These are phyloP conservation scores for Buxus sempervirens DNA, from an alignment of 164 flowering plant species.

Conservation along the genomic window DNA sequence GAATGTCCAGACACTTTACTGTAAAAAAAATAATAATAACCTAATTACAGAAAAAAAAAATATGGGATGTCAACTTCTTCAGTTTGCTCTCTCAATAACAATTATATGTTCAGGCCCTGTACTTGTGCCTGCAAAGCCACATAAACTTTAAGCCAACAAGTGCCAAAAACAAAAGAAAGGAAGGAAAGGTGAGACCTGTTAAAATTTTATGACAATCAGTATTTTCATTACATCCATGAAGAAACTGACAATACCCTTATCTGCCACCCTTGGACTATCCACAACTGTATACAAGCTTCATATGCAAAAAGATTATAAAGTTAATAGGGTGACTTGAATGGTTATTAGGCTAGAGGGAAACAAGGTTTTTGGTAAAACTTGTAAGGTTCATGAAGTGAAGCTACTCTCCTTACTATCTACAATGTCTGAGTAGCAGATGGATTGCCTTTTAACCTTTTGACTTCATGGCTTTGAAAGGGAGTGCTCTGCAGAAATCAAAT, in stretches of 20 bases:
- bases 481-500: not conserved
- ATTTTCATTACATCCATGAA: not conserved
- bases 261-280: conserved; percentile 1
- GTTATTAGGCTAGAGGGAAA: not conserved
- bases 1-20: too few species aligned
- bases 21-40: too few species aligned
- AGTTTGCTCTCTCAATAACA: too few species aligned
- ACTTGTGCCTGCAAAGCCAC: too few species aligned
- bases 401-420: conserved; percentile 1
- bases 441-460: not conserved
- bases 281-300: conserved; percentile 6
- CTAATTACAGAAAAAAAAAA: too few species aligned
- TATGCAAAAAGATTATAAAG: conserved; percentile 1
- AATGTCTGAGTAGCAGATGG: not conserved
- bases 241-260: not conserved
- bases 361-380: not conserved
- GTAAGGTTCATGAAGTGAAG: conserved; percentile 1
- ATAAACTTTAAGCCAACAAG: not conserved
- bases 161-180: too few species aligned
- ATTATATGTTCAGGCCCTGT: too few species aligned
- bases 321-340: conserved; percentile 8
- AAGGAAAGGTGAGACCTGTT: not conserved
- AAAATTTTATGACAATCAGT: not conserved
- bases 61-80: too few species aligned
- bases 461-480: not conserved